Evolutionary conservation across 306 rosid species (phyloP), one percentile per base, ranked within the genome.

Genomic region (Vachellia collinsii): DNA sequence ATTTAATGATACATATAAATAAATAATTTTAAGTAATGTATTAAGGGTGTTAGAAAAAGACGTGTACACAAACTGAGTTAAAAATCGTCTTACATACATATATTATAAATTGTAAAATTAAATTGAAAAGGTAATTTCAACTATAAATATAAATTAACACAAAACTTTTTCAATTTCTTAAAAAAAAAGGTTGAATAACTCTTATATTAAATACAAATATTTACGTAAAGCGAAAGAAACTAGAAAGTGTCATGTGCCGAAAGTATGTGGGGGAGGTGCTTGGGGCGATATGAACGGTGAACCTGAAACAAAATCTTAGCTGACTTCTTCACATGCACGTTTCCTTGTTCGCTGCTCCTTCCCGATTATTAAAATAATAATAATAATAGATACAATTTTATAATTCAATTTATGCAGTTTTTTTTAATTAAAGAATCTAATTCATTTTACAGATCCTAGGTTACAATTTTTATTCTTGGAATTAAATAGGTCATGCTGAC

Each of bases 321-420:
- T 43, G 38, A 29, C 77, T 69, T 70, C 77, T 69, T 58, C 77
- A 59, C 51, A 70, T 43, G 71, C n/a, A 70, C 58, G 77, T n/a
- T 71, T 43, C 70, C 82, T 44, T 70, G 12, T 22, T 58, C 71
- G 0, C 14, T 41, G 68, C 51, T 58, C 6, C 12, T 74, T 51
- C 13, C 12, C 54, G 56, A 54, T 56, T 11, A 74, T 39, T 10
- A 50, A 50, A 12, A 48, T 13, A 11, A 48, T 10, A 25, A 71
- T 48, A 14, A 51, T 17, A 51, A 16, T 48, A 48, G 11, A 44
- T 44, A 44, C 11, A 8, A 1, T 5, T 44, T 44, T 8, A 29
- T 14, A 50, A 14, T 12, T 16, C 8, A 50, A 50, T 14, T 51
- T 5, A 59, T 59, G 3, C 3, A 9, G n/a, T 20, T 22, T 22